Evolutionary conservation across 495 filamentous ascomycete genomes (phyloP).

Genomic region (Xylaria scruposa): DNA sequence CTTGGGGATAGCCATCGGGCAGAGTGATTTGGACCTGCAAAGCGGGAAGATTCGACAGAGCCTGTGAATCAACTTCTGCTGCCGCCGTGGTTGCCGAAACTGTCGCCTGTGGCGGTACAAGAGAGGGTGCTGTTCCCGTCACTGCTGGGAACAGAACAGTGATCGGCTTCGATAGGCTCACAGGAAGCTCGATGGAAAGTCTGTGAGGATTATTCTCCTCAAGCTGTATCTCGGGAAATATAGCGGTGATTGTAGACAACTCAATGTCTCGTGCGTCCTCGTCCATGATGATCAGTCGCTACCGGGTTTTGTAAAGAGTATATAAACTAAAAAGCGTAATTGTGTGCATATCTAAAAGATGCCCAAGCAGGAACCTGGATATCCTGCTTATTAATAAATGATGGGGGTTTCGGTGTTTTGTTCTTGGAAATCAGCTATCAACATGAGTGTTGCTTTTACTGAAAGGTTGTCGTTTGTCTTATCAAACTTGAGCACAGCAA

Average conservation of each 20-base stretch:
- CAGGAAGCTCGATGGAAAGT: slow-evolving; percentile 73
- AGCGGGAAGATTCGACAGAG: slow-evolving; percentile 78
- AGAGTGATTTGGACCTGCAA: slow-evolving; percentile 72
- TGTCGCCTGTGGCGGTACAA: slow-evolving; percentile 28
- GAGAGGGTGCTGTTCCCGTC: slow-evolving; percentile 45
- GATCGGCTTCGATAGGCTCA: slow-evolving; percentile 72
- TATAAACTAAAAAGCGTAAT: slow-evolving; percentile 21
- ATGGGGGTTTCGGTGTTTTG: background rate
- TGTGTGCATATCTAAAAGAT: slow-evolving; percentile 32
- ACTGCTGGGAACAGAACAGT: slow-evolving; percentile 71
- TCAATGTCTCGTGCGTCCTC: slow-evolving; percentile 79
- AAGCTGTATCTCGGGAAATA: slow-evolving; percentile 83
- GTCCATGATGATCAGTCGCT: slow-evolving; percentile 42
- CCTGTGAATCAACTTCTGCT: slow-evolving; percentile 59
- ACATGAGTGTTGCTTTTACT: background rate
- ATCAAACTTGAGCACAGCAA: background rate
- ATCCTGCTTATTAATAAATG: background rate
- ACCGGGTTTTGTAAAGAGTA: slow-evolving; percentile 32
- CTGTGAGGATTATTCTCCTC: slow-evolving; percentile 65
- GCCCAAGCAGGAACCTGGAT: background rate
- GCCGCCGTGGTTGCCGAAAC: slow-evolving; percentile 27
- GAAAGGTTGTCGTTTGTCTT: background rate
- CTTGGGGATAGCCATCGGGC: slow-evolving; percentile 76
- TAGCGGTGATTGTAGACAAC: slow-evolving; percentile 81
- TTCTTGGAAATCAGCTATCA: background rate